Base-by-base conservation (phyloP, 2,329 filamentous ascomycete species). In the Fusarium graminum region DNA sequence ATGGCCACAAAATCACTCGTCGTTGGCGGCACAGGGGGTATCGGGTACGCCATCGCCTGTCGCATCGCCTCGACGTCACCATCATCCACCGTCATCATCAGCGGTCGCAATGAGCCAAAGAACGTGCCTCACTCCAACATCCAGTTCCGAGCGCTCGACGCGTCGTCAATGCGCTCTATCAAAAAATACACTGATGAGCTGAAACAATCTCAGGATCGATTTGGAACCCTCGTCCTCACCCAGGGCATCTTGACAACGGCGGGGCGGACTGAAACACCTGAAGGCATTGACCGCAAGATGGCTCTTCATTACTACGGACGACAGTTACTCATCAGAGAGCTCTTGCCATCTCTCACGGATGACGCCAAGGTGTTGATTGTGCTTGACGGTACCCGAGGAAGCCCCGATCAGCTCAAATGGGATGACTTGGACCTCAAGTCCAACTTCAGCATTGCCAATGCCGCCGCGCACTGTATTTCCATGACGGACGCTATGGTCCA, bases 281-380 rank as follows among this genome's bases (percentile, higher is more conserved):
- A 84, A 60, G 80, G 79, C 1, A 77, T 83, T 16, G 80, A 82
- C 45, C 73, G 73, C 44, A 83, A 82, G 63, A 78, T 83, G 74
- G 77, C 76, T 0, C 71, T 83, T n/a, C 80, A 82, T 53, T 82
- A 80, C 62, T 83, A 83, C 57, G 77, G 80, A 16, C 77, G 76
- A 13, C 80, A 82, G 62, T 75, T 81, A 0, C 77, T 83, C 14
- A 76, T 82, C 22, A 69, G 74, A 14, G 78, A 80, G 36, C 73
- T 84, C 6, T 60, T 78, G 1, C 80, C 81, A 0, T 67, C 72
- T 0, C 65, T 82, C n/a, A 75, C 68, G 30, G 64, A 71, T 0
- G 72, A 77, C n/a, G 74, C 78, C 7, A 79, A 76, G 28, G 78
- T 82, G 6, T 59, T 82, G 53, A 74, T 79, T 6, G 78, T 83